A percentile compares a stretch with the other conserved stretches of the same genome.
Evolutionary conservation across 441 rosid species (phyloP).

Genomic region (Gossypium davidsonii): DNA sequence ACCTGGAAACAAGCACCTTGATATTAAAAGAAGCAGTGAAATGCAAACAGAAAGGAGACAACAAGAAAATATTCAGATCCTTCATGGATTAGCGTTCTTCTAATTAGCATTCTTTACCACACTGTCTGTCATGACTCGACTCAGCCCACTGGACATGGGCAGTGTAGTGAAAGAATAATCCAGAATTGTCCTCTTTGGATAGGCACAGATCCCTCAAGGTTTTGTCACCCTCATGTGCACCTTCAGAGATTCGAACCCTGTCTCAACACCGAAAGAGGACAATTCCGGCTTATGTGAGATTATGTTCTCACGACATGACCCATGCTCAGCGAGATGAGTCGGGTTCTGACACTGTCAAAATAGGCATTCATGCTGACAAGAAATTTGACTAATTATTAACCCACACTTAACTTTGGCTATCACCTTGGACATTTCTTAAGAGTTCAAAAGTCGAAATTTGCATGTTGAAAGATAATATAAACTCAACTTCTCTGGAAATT

Average conservation of each 20-base stretch:
- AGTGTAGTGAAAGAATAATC: too few relatives aligned
- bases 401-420: background rate
- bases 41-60: background rate
- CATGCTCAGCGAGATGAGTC: too few relatives aligned
- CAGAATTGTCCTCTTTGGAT: too few relatives aligned
- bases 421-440: background rate
- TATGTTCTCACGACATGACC: too few relatives aligned
- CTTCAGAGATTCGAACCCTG: too few relatives aligned
- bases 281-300: too few relatives aligned
- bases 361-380: background rate
- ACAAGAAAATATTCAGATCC: background rate
- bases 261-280: too few relatives aligned
- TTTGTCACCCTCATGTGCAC: too few relatives aligned
- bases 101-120: background rate
- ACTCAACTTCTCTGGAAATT: background rate
- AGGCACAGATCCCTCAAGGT: too few relatives aligned
- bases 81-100: background rate
- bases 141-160: too few relatives aligned
- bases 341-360: background rate
- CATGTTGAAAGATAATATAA: background rate
- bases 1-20: conserved; percentile 26
- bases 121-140: too few relatives aligned
- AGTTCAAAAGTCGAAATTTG: background rate
- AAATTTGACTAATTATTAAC: background rate
- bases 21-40: background rate